Base-by-base conservation (phyloP, 306 rosid species). In the Erythrophleum fordii region DNA sequence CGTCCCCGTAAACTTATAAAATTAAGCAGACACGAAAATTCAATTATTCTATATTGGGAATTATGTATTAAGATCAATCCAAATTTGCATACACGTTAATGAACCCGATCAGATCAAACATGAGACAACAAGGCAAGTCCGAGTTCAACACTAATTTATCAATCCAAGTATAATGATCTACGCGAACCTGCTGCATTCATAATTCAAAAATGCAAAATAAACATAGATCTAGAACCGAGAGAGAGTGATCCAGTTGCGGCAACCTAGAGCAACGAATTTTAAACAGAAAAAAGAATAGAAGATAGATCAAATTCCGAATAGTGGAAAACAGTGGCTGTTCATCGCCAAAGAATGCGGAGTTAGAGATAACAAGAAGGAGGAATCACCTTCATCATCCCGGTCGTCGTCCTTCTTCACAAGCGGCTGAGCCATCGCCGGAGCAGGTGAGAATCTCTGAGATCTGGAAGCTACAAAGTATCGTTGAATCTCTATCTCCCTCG, bases 361-460 rank as follows among this genome's bases (percentile, higher is more conserved):
- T 51, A 55, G 73, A 77, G 34, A 18, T 23, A 76, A 62, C 0
- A 20, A 2, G 76, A 8, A 13, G 31, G 51, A 66, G 17, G 72
- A 68, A 72, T 37, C 65, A 95, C 99, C 96, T 93, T 95, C 99
- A 61, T 95, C 98, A 85, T 95, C 98, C 23, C 97, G 97, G 89
- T 95, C 99, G 85, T 95, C 98, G 86, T 95, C 99, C 82, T 95
- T 95, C 98, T 95, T 95, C 55, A 88, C 93, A 31, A 91, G 88
- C 17, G 96, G 94, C 87, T 95, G 98, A 83, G 98, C 99, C 99
- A 95, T 95, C 59, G 52, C 77, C 29, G 66, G 76, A 69, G 82
- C 18, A 29, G 77, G 69, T 79, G 88, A n/a, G n/a, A 84, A 84
- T 77, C 60, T 78, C 45, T 1, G 71, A 87, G 98, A 91, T 90